Evolutionary conservation across 106 monocot genomes (phyloP).

Genomic region (Narthecium ossifragum): DNA sequence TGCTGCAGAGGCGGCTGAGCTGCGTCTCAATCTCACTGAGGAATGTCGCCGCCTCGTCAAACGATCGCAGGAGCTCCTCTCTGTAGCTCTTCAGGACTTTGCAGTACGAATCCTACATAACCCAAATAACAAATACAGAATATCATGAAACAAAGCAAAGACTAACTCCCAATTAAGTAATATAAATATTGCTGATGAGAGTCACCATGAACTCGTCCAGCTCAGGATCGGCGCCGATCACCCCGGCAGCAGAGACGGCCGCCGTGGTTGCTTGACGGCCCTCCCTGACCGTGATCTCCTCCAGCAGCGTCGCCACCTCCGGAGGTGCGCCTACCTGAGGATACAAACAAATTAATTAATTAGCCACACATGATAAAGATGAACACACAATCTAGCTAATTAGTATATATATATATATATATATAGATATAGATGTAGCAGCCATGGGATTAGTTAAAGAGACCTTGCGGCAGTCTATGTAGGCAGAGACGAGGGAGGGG

Average conservation of each 20-base stretch:
- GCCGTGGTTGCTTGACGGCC: conserved; percentile 4
- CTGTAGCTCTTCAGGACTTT: conserved; percentile 41
- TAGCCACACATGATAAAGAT: neutral
- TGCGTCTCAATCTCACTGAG: conserved; percentile 46
- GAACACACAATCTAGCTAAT: neutral
- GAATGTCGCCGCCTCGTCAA: conserved; percentile 54
- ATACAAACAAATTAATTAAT: neutral
- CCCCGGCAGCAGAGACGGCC: neutral
- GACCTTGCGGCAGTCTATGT: conserved; percentile 90
- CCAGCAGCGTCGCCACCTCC: conserved; percentile 58
- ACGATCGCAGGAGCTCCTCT: conserved; percentile 55
- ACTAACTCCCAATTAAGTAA: neutral
- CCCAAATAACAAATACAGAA: neutral
- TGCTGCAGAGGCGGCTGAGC: conserved; percentile 48
- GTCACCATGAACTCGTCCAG: conserved; percentile 94
- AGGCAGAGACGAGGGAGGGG: conserved; percentile 73
- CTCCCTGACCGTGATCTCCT: conserved; percentile 57
- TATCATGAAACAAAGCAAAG: neutral
- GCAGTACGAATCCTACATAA: conserved; percentile 46
- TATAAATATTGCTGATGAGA: neutral
- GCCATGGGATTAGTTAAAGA: neutral
- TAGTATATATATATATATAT: neutral
- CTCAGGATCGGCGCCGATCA: conserved; percentile 84
- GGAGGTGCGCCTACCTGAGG: conserved; percentile 92
- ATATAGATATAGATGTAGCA: neutral